Conservation (phyloP, 306 rosid species). For the barrel medic (Medicago truncatula) region MtrunA17r5.0-ANR NC_053046.1:36007001-36007500, state of each 20-base stretch:
- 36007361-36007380: conserved; percentile 54
- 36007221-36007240: conserved; percentile 73
- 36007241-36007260: conserved; percentile 98
- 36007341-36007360: conserved; percentile 51
- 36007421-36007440: conserved; percentile 56
- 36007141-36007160: conserved; percentile 79
- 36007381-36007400: conserved; percentile 42
- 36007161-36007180: conserved; percentile 92
- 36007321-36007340: conserved; percentile 45
- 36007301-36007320: conserved; percentile 55
- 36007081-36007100: conserved; percentile 7
- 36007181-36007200: conserved; percentile 90
- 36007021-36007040: conserved; percentile 54
- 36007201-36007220: conserved; percentile 51
- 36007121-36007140: conserved; percentile 79
- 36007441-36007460: conserved; percentile 16
- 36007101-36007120: conserved; percentile 41
- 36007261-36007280: conserved; percentile 93
- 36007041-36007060: conserved; percentile 66
- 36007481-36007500: conserved; percentile 2
- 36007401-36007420: conserved; percentile 59
- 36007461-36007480: not conserved
- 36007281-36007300: conserved; percentile 87
- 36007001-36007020: conserved; percentile 93
- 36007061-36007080: not conserved